Conservation (phyloP, 2,329 filamentous ascomycete genomes). For the Colletotrichum destructivum region DNA sequence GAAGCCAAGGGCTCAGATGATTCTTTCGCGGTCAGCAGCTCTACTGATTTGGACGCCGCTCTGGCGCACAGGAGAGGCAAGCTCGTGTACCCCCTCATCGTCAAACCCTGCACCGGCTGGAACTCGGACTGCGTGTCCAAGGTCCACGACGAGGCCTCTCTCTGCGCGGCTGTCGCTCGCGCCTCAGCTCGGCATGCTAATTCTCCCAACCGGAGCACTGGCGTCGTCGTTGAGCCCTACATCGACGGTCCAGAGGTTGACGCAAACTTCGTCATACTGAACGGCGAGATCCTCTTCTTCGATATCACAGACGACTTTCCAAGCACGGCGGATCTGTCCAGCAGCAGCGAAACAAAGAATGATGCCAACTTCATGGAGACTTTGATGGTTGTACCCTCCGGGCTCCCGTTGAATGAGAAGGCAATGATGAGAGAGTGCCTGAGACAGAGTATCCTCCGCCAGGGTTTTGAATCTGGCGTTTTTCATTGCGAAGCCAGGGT, state of each 20-base stretch:
- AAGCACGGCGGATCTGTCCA: constrained; percentile 41
- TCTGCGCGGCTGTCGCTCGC: constrained; percentile 46
- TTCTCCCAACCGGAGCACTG: constrained; percentile 43
- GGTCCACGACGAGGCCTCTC: constrained; percentile 47
- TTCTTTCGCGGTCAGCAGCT: constrained; percentile 40
- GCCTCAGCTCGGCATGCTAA: constrained; percentile 42
- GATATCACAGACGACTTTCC: constrained; percentile 58
- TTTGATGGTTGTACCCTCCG: constrained; percentile 45
- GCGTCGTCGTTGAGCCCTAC: constrained; percentile 57
- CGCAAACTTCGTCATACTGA: constrained; percentile 56
- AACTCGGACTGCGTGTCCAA: constrained; percentile 51
- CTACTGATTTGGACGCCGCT: constrained; percentile 42
- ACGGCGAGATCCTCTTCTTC: constrained; percentile 57
- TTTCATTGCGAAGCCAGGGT: constrained; percentile 51
- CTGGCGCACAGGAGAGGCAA: constrained; percentile 20
- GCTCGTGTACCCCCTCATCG: constrained; percentile 50
- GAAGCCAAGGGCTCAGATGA: constrained; percentile 40
- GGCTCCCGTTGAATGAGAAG: constrained; percentile 45
- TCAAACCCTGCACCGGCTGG: constrained; percentile 55
- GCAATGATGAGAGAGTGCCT: constrained; percentile 44
- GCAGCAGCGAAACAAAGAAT: background rate
- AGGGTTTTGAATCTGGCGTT: constrained; percentile 48
- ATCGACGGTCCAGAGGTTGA: constrained; percentile 59
- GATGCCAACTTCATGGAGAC: constrained; percentile 48
- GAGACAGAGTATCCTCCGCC: constrained; percentile 42